phyloP scores from a whole-genome alignment of 129 eudicot genomes.

The Escallonia rubra region DNA sequence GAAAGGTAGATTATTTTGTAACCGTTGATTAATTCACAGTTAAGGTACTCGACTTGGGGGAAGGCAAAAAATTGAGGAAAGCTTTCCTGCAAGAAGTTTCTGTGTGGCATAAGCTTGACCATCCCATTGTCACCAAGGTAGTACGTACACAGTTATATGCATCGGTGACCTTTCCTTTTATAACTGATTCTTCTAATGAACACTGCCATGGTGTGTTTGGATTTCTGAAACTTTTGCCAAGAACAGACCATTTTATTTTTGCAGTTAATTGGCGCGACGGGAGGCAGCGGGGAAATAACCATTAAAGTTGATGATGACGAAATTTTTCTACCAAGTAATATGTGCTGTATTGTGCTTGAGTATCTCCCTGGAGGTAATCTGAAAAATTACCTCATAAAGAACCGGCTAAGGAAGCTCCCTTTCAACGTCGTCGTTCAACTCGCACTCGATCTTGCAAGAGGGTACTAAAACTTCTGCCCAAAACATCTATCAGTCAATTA shows the following conservation, averaged over 20 bases:
- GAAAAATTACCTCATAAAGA: constrained; percentile 21
- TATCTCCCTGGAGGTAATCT: constrained; percentile 35
- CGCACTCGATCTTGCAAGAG: constrained; percentile 39
- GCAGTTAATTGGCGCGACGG: constrained; percentile 1
- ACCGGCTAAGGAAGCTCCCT: constrained; percentile 24
- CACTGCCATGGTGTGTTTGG: too few relatives aligned
- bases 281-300: not conserved
- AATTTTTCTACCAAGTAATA: constrained; percentile 15
- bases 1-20: too few relatives aligned
- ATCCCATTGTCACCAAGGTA: constrained; percentile 42
- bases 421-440: constrained; percentile 18
- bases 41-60: constrained; percentile 38
- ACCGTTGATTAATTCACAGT: constrained; percentile 8
- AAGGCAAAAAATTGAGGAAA: constrained; percentile 15
- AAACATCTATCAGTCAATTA: too few relatives aligned
- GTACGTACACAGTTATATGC: not conserved
- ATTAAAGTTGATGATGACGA: constrained; percentile 6
- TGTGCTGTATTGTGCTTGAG: constrained; percentile 29
- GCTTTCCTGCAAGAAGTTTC: constrained; percentile 34
- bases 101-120: constrained; percentile 36
- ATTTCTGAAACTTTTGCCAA: not conserved
- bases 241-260: not conserved
- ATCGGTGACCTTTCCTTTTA: too few relatives aligned
- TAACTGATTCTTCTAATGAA: too few relatives aligned
- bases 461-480: constrained; percentile 12